Evolutionary conservation across 495 filamentous ascomycete genomes (phyloP).

Genomic region (Tetracladium marchalianum): DNA sequence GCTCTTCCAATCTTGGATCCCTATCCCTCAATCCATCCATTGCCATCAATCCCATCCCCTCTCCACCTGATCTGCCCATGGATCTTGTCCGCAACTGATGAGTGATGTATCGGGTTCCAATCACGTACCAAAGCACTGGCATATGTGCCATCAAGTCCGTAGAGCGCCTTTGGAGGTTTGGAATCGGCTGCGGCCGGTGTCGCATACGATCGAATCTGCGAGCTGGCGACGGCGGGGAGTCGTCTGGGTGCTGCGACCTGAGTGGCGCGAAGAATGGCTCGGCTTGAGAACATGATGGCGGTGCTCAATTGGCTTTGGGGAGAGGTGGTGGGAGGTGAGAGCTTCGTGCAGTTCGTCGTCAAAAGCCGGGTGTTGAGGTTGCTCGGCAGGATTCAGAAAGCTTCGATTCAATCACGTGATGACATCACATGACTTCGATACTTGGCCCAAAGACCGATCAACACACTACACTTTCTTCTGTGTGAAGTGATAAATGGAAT

Average conservation of each 20-base stretch:
- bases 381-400: constrained; percentile 1
- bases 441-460: too few species aligned
- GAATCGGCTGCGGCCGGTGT: constrained; percentile 50
- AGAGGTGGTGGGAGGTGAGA: constrained; percentile 21
- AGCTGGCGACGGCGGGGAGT: constrained; percentile 5
- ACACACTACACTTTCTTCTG: too few species aligned
- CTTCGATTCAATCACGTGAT: constrained; percentile 8
- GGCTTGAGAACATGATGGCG: constrained; percentile 51
- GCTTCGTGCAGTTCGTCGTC: constrained; percentile 19
- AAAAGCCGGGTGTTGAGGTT: constrained; percentile 4
- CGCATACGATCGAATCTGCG: constrained; percentile 47
- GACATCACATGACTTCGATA: not conserved
- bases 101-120: not conserved
- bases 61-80: not conserved
- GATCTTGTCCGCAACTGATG: not conserved
- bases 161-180: constrained; percentile 83
- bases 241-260: constrained; percentile 23
- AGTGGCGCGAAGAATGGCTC: constrained; percentile 47
- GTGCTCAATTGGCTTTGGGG: constrained; percentile 15
- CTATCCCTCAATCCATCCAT: not conserved
- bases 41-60: not conserved
- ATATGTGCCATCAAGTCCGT: constrained; percentile 95
- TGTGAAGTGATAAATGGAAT: too few species aligned
- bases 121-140: constrained; percentile 90
- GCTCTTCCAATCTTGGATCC: not conserved